phyloP scores from a whole-genome alignment of 2,329 filamentous ascomycete species.

The Neospermospora avenae region DNA sequence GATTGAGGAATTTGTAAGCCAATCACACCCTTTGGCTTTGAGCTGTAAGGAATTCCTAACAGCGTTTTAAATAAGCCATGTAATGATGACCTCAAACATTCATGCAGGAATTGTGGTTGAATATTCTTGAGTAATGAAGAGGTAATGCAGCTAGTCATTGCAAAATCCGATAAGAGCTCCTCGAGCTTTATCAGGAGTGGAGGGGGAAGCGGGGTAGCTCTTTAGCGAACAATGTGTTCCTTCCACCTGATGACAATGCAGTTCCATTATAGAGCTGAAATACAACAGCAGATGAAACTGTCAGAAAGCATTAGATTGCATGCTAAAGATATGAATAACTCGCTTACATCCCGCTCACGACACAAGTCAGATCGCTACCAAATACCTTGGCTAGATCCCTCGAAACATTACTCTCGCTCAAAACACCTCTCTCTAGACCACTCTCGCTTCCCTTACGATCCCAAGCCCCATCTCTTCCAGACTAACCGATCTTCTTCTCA shows the following conservation, averaged over 20 bases:
- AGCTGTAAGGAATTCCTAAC: too few species aligned
- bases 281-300: neutral
- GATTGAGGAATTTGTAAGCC: too few species aligned
- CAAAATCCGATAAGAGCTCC: conserved; percentile 16
- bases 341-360: too few species aligned
- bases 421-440: neutral
- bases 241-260: neutral
- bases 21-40: too few species aligned
- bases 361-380: neutral
- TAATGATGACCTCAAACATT: too few species aligned
- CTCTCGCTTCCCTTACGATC: too few species aligned
- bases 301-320: neutral
- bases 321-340: neutral
- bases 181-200: conserved; percentile 6
- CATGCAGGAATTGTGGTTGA: neutral
- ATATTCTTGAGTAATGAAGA: conserved; percentile 21
- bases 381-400: too few species aligned
- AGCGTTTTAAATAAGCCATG: too few species aligned
- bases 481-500: conserved; percentile 57
- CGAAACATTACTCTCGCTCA: neutral
- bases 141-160: conserved; percentile 17
- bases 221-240: neutral
- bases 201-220: neutral
- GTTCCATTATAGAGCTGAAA: neutral
- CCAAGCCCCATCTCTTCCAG: neutral